phyloP scores from a whole-genome alignment of 768 basidiomycete genomes.

The Xanthoconium stramineum region DNA sequence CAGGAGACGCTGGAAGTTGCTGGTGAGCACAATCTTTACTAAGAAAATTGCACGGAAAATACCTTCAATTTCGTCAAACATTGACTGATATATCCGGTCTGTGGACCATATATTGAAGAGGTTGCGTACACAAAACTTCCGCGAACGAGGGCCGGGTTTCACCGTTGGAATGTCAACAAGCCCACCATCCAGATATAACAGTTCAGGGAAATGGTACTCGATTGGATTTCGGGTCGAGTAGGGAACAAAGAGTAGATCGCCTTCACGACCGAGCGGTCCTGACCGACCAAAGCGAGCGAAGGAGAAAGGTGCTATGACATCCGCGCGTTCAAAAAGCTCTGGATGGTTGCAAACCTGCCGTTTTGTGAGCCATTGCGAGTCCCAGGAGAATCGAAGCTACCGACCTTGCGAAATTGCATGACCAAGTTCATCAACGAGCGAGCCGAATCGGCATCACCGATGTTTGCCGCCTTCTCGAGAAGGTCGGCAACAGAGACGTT shows the following conservation, averaged over 20 bases:
- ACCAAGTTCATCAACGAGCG: conserved; percentile 98
- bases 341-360: conserved; percentile 94
- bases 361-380: conserved; percentile 3
- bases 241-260: conserved; percentile 76
- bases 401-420: conserved; percentile 98
- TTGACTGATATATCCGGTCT: conserved; percentile 72
- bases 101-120: conserved; percentile 90
- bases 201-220: conserved; percentile 66
- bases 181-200: conserved; percentile 78
- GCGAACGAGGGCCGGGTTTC: conserved; percentile 42
- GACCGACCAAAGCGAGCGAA: conserved; percentile 82
- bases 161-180: conserved; percentile 63
- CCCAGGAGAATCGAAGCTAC: conserved; percentile 9
- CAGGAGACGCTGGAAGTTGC: conserved; percentile 41
- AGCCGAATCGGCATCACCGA: conserved; percentile 88
- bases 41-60: conserved; percentile 15
- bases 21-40: background rate
- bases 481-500: conserved; percentile 95
- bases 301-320: conserved; percentile 90
- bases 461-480: conserved; percentile 86
- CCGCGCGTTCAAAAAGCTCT: conserved; percentile 95
- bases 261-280: conserved; percentile 80
- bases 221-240: conserved; percentile 91
- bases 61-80: conserved; percentile 58
- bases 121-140: conserved; percentile 55